Percentiles rank a stretch among this genome's conserved stretches.
These are phyloP conservation scores for Choiromyces venosus DNA, from an alignment of 495 filamentous ascomycete species.

Conservation along the genomic window DNA sequence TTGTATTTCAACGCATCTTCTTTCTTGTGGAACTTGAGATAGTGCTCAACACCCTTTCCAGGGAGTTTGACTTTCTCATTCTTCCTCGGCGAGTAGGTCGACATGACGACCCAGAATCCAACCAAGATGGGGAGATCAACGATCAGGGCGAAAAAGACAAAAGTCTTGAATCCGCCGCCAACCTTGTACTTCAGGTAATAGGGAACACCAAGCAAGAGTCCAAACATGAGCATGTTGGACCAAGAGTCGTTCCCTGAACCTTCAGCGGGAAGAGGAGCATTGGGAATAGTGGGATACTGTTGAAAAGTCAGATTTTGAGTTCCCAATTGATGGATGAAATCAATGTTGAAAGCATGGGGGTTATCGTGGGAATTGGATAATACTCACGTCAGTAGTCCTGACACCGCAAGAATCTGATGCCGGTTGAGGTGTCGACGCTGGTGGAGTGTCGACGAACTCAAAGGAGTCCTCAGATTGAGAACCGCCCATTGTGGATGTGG, in stretches of 20 bases:
- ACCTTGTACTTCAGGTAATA: slow-evolving; percentile 61
- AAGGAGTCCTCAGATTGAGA: slow-evolving; percentile 53
- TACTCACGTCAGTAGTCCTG: slow-evolving; percentile 61
- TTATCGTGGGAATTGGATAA: slow-evolving; percentile 9
- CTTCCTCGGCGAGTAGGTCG: slow-evolving; percentile 62
- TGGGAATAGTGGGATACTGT: slow-evolving; percentile 71
- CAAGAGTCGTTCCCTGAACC: slow-evolving; percentile 63
- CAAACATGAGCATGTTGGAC: slow-evolving; percentile 59
- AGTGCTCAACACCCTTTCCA: slow-evolving; percentile 75
- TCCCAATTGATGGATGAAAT: slow-evolving; percentile 10
- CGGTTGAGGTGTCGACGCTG: slow-evolving; percentile 52
- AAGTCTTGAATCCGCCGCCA: slow-evolving; percentile 66
- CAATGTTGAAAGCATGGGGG: slow-evolving; percentile 11
- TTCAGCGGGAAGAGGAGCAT: slow-evolving; percentile 75
- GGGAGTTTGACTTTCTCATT: slow-evolving; percentile 72
- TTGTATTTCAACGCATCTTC: slow-evolving; percentile 65
- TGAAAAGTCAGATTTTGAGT: slow-evolving; percentile 39
- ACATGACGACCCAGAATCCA: slow-evolving; percentile 64
- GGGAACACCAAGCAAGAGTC: slow-evolving; percentile 57
- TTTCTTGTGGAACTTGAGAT: slow-evolving; percentile 74
- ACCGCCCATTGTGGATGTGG: slow-evolving; percentile 46
- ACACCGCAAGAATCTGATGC: slow-evolving; percentile 66
- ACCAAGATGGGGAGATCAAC: slow-evolving; percentile 62
- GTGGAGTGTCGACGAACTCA: slow-evolving; percentile 73
- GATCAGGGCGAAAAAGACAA: slow-evolving; percentile 63